phyloP scores from a whole-genome alignment of 306 rosid genomes.

The Citrullus mucosospermus region DNA sequence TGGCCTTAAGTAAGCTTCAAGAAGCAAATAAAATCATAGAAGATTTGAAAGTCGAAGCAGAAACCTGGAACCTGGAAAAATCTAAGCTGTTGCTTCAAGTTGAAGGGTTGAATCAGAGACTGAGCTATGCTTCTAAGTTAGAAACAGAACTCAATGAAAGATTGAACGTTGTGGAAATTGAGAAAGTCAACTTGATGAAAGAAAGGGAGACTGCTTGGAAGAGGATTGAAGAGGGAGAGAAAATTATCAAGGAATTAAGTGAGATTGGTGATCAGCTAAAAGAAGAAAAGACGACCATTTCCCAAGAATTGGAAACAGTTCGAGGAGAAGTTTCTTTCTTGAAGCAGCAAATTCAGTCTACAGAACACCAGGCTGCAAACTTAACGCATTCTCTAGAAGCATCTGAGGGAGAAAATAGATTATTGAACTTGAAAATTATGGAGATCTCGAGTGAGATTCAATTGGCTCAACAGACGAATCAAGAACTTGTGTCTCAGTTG shows the following conservation, averaged over 20 bases:
- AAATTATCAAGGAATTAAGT: constrained; percentile 28
- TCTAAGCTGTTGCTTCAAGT: neutral
- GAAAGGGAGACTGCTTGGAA: constrained; percentile 32
- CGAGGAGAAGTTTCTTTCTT: constrained; percentile 27
- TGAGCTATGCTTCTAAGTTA: neutral
- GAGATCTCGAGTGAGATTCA: constrained; percentile 40
- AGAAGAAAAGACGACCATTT: constrained; percentile 36
- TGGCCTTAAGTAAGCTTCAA: constrained; percentile 9
- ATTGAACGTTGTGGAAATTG: constrained; percentile 23
- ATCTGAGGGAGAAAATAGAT: constrained; percentile 45
- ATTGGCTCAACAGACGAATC: constrained; percentile 28
- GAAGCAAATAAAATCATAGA: constrained; percentile 14
- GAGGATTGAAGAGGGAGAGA: constrained; percentile 50
- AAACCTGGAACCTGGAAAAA: constrained; percentile 1
- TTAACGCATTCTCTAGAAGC: constrained; percentile 31
- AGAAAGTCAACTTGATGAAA: constrained; percentile 24
- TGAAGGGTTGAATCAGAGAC: constrained; percentile 10
- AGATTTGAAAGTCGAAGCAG: neutral
- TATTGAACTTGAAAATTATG: constrained; percentile 36
- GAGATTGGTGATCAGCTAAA: constrained; percentile 33
- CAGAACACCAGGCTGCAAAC: constrained; percentile 34
- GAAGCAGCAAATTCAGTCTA: constrained; percentile 44
- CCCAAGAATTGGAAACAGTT: constrained; percentile 41
- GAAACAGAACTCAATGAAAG: constrained; percentile 27
- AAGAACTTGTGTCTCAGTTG: constrained; percentile 37